Evolutionary conservation across 1,284 basidiomycete genomes (phyloP).

Genomic region (Irpex sp.): DNA sequence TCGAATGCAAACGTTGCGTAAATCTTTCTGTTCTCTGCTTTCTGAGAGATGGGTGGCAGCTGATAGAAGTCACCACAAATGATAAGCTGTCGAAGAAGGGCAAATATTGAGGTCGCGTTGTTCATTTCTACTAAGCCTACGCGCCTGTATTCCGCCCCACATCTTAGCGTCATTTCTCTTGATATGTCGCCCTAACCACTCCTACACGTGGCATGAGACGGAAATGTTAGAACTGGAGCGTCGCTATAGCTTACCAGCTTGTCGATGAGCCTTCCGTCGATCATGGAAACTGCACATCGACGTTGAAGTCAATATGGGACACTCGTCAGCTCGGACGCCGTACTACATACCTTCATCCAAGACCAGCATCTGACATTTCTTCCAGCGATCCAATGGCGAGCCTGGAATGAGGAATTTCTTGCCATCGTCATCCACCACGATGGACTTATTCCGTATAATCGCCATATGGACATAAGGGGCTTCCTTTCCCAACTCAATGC

Average conservation of each 20-base stretch:
- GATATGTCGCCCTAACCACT: conserved; percentile 48
- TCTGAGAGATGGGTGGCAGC: conserved; percentile 68
- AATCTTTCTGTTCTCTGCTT: conserved; percentile 22
- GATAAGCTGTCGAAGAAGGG: conserved; percentile 48
- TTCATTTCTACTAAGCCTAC: conserved; percentile 22
- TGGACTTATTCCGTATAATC: conserved; percentile 48
- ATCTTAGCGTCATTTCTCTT: conserved; percentile 41
- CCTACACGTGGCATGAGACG: conserved; percentile 18
- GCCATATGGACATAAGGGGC: conserved; percentile 55
- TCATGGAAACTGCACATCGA: conserved; percentile 47
- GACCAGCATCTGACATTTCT: conserved; percentile 47
- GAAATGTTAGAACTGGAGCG: too few species aligned
- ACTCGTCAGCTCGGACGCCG: too few species aligned
- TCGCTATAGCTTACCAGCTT: conserved; percentile 48
- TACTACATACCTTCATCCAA: conserved; percentile 61
- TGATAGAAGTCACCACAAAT: conserved; percentile 77
- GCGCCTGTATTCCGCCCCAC: conserved; percentile 69
- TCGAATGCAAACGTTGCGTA: conserved; percentile 61
- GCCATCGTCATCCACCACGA: conserved; percentile 26
- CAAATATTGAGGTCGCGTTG: too few species aligned
- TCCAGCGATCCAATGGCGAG: conserved; percentile 43
- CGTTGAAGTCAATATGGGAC: neutral
- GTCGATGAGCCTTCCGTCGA: conserved; percentile 58
- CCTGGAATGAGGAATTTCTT: conserved; percentile 35
- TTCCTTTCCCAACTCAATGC: conserved; percentile 84